A percentile compares a stretch with the other conserved stretches of the same genome.
These are phyloP conservation scores for Vigna unguiculata DNA, from an alignment of 306 rosid species.

Conservation along the genomic window DNA sequence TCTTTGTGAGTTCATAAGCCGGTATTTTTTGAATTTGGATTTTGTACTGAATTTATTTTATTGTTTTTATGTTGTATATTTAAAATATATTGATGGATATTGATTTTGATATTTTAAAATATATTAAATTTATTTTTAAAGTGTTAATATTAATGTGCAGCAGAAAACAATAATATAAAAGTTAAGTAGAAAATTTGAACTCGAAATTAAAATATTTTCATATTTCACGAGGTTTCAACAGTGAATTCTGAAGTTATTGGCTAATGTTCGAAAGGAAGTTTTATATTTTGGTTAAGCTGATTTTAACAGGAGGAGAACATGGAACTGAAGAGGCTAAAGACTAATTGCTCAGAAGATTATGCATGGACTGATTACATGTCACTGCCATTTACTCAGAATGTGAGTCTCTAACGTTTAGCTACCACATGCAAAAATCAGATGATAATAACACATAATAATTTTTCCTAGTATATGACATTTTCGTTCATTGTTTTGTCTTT, in stretches of 20 bases:
- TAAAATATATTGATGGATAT: too few relatives aligned
- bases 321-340: conserved; percentile 73
- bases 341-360: conserved; percentile 48
- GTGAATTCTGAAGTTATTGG: too few relatives aligned
- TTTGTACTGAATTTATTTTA: too few relatives aligned
- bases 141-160: too few relatives aligned
- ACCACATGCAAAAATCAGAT: conserved; percentile 10
- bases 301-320: conserved; percentile 84
- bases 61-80: too few relatives aligned
- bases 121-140: too few relatives aligned
- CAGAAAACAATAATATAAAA: too few relatives aligned
- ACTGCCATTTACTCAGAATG: conserved; percentile 84
- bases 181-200: too few relatives aligned
- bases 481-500: background rate
- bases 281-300: conserved; percentile 24
- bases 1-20: background rate
- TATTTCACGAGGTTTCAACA: conserved; percentile 5
- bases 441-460: background rate
- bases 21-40: too few relatives aligned
- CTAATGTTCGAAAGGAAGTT: background rate
- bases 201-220: too few relatives aligned
- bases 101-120: too few relatives aligned
- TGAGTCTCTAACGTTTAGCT: conserved; percentile 49
- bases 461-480: background rate
- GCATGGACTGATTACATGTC: conserved; percentile 90